Percentiles rank a stretch among this genome's conserved stretches.
These are phyloP conservation scores for Neofusicoccum cordaticola DNA, from an alignment of 2,329 filamentous ascomycete genomes.

Conservation along the genomic window DNA sequence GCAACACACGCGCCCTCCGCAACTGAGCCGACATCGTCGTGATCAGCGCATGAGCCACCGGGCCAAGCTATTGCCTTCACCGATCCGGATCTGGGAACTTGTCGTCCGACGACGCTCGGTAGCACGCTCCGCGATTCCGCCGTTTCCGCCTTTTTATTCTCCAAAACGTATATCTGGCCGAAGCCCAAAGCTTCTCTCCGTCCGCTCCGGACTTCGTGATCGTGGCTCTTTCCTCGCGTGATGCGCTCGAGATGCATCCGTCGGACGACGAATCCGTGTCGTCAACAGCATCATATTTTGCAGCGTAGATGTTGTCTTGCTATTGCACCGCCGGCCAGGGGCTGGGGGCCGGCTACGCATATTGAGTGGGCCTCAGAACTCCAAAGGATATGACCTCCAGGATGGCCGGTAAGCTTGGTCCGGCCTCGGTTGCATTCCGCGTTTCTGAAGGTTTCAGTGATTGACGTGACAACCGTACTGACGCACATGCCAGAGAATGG, in stretches of 20 bases:
- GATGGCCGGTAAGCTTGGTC: too few species aligned
- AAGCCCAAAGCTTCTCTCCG: neutral
- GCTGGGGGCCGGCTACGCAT: too few species aligned
- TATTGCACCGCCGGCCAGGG: too few species aligned
- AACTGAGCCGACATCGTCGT: neutral
- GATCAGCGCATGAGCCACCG: neutral
- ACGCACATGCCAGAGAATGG: too few species aligned
- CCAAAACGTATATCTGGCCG: constrained; percentile 6
- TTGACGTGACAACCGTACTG: too few species aligned
- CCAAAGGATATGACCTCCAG: too few species aligned
- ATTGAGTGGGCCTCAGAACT: too few species aligned
- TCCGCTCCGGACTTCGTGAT: neutral
- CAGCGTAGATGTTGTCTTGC: too few species aligned
- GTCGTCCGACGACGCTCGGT: neutral
- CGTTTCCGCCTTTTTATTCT: neutral
- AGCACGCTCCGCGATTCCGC: neutral
- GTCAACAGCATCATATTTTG: too few species aligned
- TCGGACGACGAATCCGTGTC: neutral
- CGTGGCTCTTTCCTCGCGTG: neutral
- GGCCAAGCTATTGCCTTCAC: neutral
- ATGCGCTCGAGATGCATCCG: neutral
- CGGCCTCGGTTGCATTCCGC: too few species aligned
- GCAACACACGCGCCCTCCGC: neutral
- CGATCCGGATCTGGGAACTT: neutral
- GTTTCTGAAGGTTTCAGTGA: too few species aligned